A percentile compares a stretch with the other conserved stretches of the same genome.
Conservation (phyloP, 2,329 filamentous ascomycete species). For the Cryphonectria radicalis region DNA sequence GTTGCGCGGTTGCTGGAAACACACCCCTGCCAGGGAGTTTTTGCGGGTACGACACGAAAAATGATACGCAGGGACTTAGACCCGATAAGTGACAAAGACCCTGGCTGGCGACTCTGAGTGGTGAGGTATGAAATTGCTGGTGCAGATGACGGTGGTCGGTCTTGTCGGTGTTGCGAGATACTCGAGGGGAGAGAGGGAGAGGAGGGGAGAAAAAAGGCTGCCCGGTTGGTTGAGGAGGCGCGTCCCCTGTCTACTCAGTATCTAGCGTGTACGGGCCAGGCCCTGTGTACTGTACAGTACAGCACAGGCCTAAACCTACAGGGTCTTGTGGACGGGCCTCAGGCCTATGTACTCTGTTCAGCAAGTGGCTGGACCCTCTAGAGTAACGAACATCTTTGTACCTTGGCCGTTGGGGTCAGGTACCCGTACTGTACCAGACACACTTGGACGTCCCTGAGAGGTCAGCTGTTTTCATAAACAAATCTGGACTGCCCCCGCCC, state of each 20-base stretch:
- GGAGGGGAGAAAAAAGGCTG: neutral
- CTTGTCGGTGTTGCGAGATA: neutral
- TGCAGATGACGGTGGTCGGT: slow-evolving; percentile 2
- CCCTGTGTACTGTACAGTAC: neutral
- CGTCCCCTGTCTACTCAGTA: neutral
- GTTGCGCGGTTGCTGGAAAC: neutral
- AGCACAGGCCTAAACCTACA: neutral
- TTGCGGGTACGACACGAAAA: neutral
- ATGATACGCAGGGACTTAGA: neutral
- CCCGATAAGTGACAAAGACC: neutral
- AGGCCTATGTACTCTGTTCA: neutral
- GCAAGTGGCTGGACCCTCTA: neutral
- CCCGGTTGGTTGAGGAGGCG: neutral
- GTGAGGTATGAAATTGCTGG: neutral
- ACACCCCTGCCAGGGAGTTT: neutral
- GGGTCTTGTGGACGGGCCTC: too few species aligned
- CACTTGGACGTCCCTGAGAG: neutral
- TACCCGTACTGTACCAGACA: neutral
- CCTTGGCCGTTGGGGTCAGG: neutral
- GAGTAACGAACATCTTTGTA: neutral
- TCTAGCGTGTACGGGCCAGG: neutral
- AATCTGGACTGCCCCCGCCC: too few species aligned
- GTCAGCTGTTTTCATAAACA: neutral
- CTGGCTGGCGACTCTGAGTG: neutral
- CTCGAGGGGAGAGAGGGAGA: neutral